These are phyloP conservation scores for Phyllosticta citrichinensis DNA, from an alignment of 2,329 filamentous ascomycete genomes.

Conservation along the genomic window DNA sequence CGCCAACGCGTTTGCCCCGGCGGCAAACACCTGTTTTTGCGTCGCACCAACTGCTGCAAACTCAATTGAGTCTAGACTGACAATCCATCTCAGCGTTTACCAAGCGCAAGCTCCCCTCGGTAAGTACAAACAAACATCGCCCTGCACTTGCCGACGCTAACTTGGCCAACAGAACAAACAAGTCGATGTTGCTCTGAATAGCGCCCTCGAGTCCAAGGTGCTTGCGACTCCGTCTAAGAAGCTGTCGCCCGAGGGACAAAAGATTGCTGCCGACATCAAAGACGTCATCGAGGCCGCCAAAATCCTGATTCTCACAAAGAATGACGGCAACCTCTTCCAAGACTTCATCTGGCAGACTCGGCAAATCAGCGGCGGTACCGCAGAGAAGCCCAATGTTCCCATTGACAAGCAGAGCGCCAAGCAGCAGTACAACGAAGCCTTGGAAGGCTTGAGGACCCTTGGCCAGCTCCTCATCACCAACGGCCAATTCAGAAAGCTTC, in stretches of 20 bases:
- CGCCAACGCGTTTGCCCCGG: background rate
- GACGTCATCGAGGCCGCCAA: conserved; percentile 79
- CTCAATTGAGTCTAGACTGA: background rate
- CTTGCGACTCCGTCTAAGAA: conserved; percentile 61
- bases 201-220: conserved; percentile 62
- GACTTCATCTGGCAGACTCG: conserved; percentile 96
- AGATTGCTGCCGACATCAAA: conserved; percentile 66
- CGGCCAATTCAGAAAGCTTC: conserved; percentile 85
- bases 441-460: conserved; percentile 77
- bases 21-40: background rate
- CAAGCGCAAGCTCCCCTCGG: conserved; percentile 81
- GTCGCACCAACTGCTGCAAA: background rate
- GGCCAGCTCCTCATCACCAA: conserved; percentile 89
- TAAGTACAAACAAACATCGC: conserved; percentile 36
- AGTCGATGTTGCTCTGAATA: conserved; percentile 91
- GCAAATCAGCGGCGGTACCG: conserved; percentile 55
- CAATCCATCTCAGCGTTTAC: conserved; percentile 54
- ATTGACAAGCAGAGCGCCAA: conserved; percentile 66
- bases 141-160: conserved; percentile 9
- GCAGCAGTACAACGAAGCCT: conserved; percentile 72
- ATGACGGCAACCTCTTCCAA: conserved; percentile 85
- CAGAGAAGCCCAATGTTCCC: conserved; percentile 54
- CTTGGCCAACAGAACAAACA: conserved; percentile 62
- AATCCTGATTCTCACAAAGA: conserved; percentile 79
- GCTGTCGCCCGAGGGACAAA: conserved; percentile 72